phyloP scores from a whole-genome alignment of 164 flowering plant genomes.

The Platanus orientalis region DNA sequence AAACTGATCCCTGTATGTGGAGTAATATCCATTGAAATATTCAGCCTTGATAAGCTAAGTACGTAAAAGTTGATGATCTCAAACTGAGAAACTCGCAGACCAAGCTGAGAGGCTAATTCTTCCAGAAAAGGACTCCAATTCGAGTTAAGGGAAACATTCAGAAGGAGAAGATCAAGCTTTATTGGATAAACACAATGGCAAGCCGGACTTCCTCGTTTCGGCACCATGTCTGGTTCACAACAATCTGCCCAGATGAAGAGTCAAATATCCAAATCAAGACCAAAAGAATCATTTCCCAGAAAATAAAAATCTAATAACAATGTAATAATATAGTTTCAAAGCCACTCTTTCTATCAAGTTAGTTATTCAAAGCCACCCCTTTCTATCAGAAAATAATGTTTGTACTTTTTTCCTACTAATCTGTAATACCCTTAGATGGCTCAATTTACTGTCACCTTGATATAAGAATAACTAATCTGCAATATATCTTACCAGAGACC shows the following conservation, averaged over 20 bases:
- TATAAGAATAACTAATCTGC: too few relatives aligned
- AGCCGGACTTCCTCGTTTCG: slow-evolving; percentile 44
- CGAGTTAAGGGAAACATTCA: slow-evolving; percentile 50
- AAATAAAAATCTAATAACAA: background rate
- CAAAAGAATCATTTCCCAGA: too few relatives aligned
- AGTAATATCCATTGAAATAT: slow-evolving; percentile 68
- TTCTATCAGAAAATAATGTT: too few relatives aligned
- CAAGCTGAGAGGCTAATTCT: slow-evolving; percentile 58
- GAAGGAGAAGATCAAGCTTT: slow-evolving; percentile 57
- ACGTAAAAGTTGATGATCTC: slow-evolving; percentile 59
- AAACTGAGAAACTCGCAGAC: slow-evolving; percentile 46
- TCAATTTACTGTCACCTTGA: too few relatives aligned
- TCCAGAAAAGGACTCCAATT: too few relatives aligned
- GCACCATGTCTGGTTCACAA: slow-evolving; percentile 55
- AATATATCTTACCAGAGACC: slow-evolving; percentile 44
- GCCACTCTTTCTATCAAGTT: background rate
- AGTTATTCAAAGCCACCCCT: too few relatives aligned
- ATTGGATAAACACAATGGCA: slow-evolving; percentile 78
- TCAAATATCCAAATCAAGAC: slow-evolving; percentile 14
- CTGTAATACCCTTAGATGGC: too few relatives aligned
- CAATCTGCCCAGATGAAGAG: slow-evolving; percentile 38
- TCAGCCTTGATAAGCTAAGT: slow-evolving; percentile 42
- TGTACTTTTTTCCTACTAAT: too few relatives aligned
- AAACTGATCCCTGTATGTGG: slow-evolving; percentile 60
- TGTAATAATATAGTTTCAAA: background rate